phyloP scores from a whole-genome alignment of 306 rosid genomes.

The Urtica urens region DNA sequence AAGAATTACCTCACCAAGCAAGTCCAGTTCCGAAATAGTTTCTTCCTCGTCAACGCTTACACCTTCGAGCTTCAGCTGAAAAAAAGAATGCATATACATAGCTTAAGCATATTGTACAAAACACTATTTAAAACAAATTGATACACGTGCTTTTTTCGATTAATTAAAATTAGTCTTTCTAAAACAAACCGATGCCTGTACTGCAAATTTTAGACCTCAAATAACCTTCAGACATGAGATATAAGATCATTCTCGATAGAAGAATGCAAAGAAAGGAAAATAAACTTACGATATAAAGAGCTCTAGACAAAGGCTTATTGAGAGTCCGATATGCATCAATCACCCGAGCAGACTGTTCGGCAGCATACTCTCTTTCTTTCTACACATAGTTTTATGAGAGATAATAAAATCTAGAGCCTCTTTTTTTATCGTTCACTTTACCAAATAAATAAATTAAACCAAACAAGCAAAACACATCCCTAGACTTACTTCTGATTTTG shows the following conservation, averaged over 20 bases:
- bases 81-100: neutral
- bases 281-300: constrained; percentile 55
- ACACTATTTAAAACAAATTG: neutral
- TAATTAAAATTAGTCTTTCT: too few species aligned
- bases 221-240: too few species aligned
- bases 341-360: constrained; percentile 87
- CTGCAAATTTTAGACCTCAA: neutral
- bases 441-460: neutral
- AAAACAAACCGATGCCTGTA: too few species aligned
- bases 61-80: constrained; percentile 74
- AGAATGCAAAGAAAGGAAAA: neutral
- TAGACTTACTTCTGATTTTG: constrained; percentile 65
- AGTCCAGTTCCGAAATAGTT: constrained; percentile 61
- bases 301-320: constrained; percentile 70
- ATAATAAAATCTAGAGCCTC: neutral
- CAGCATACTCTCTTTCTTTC: constrained; percentile 83
- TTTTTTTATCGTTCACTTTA: neutral
- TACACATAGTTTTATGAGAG: constrained; percentile 21
- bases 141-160: too few species aligned
- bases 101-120: neutral
- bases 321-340: constrained; percentile 79
- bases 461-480: too few species aligned
- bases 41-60: constrained; percentile 72
- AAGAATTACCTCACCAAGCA: constrained; percentile 63
- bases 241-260: too few species aligned